Base-by-base conservation (phyloP, 805 yeast species). In the Candida michaelii region DNA sequence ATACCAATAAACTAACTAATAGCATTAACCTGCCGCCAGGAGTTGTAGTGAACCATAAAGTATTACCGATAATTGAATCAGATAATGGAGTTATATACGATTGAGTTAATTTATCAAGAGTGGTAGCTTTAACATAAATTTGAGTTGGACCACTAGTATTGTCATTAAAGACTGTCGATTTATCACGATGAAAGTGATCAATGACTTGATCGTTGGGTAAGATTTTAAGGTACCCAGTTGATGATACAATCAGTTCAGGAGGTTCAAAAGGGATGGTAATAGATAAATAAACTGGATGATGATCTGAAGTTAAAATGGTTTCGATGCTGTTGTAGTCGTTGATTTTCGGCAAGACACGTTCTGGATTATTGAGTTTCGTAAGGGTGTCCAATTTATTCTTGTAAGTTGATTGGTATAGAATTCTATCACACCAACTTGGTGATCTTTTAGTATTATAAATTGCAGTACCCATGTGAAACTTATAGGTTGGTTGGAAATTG, bases 341-440 rank as follows among this genome's bases (percentile, higher is more conserved):
- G 1, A 79, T 50, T 45, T 4, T 44, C 27, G 61, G 69, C 40
- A 39, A 45, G 27, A 10, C 47, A 8, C 27, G 30, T 6, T 14
- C n/a, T n/a, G n/a, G 9, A 45, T 13, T 19, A 11, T 17, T 33
- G 7, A 24, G 10, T 3, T 31, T 32, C 3, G 32, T 12, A 9
- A 36, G 29, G 6, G 30, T 44, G 10, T 42, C 42, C 6, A 5
- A 4, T 27, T 21, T 25, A 12, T 15, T 3, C 14, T 34, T 23
- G 44, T 62, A 59, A 17, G 82, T 77, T 1, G 69, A 56, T 42
- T 76, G 75, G 53, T 67, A 87, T 35, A 90, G 58, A 5, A 90
- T 77, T 40, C 98, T 65, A 58, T 90, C 98, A 62, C 97, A 89
- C 95, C 96, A 90, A 5, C 95, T 83, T 0, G 97, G 95, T 1